These are phyloP conservation scores for Plantago major DNA, from an alignment of 257 asterid species.

Conservation along the genomic window DNA sequence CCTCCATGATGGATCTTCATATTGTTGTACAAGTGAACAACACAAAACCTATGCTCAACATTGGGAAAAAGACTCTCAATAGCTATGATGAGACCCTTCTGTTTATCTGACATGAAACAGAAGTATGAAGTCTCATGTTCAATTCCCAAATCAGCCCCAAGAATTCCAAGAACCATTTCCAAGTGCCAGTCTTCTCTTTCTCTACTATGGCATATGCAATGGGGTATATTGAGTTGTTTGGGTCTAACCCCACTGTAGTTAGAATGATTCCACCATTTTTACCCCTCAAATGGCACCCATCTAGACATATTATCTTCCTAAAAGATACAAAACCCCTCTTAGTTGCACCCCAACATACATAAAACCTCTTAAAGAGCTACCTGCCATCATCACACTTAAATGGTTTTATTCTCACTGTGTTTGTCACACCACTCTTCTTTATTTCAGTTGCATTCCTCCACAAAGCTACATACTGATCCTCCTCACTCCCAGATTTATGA, in stretches of 20 bases:
- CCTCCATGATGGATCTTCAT: slow-evolving; percentile 1
- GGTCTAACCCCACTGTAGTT: not conserved
- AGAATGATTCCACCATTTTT: not conserved
- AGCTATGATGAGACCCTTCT: slow-evolving; percentile 12
- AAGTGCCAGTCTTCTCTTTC: not conserved
- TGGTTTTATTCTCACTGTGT: not conserved
- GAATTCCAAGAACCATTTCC: not conserved
- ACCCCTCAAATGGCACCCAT: not conserved
- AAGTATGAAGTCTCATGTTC: too few relatives aligned
- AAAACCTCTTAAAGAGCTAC: too few relatives aligned
- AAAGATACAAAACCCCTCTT: too few relatives aligned
- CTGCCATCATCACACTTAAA: too few relatives aligned
- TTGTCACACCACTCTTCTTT: not conserved
- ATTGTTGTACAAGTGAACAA: slow-evolving; percentile 8
- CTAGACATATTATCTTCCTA: not conserved
- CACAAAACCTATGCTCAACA: slow-evolving; percentile 4
- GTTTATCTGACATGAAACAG: slow-evolving; percentile 16
- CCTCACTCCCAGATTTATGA: not conserved
- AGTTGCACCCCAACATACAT: too few relatives aligned
- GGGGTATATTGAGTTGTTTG: not conserved
- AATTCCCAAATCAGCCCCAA: not conserved
- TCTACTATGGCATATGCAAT: not conserved
- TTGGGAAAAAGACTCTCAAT: not conserved
- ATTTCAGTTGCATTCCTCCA: not conserved
- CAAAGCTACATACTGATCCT: not conserved